Percentiles rank a stretch among this genome's conserved stretches.
Conservation (phyloP, 495 filamentous ascomycete species). For the Annulohypoxylon moriforme region DNA sequence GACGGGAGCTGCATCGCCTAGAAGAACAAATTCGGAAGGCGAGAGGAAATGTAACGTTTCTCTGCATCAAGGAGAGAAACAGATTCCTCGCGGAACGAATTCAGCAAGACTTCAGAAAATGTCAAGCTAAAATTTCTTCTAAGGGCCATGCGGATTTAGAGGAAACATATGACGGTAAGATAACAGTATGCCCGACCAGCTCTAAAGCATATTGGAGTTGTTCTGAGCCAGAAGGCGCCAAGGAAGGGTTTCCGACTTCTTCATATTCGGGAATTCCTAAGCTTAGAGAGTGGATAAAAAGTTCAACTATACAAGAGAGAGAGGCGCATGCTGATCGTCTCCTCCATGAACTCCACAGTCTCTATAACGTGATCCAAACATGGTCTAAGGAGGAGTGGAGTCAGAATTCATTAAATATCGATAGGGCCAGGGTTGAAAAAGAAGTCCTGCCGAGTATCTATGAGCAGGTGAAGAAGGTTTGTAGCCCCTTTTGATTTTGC, state of each 20-base stretch:
- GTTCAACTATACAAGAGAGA: neutral
- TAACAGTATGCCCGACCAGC: neutral
- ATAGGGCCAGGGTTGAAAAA: neutral
- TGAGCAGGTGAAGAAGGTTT: neutral
- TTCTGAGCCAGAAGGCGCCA: neutral
- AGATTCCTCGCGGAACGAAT: neutral
- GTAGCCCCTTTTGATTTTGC: neutral
- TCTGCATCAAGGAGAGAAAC: slow-evolving; percentile 2
- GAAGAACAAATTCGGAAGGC: neutral
- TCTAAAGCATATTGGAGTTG: slow-evolving; percentile 1
- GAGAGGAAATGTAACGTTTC: neutral
- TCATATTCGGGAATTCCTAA: neutral
- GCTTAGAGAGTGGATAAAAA: neutral
- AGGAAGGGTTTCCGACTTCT: neutral
- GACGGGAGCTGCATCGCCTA: neutral
- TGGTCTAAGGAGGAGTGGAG: neutral
- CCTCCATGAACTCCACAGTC: neutral
- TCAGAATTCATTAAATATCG: neutral
- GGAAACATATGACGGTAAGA: neutral
- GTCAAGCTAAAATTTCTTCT: neutral
- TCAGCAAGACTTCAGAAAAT: neutral
- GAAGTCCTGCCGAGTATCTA: neutral
- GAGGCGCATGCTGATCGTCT: neutral
- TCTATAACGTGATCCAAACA: slow-evolving; percentile 1
- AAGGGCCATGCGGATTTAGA: neutral